Conservation (phyloP, 176 grass and related monocot species). For the Bolboschoenus planiculmis region DNA sequence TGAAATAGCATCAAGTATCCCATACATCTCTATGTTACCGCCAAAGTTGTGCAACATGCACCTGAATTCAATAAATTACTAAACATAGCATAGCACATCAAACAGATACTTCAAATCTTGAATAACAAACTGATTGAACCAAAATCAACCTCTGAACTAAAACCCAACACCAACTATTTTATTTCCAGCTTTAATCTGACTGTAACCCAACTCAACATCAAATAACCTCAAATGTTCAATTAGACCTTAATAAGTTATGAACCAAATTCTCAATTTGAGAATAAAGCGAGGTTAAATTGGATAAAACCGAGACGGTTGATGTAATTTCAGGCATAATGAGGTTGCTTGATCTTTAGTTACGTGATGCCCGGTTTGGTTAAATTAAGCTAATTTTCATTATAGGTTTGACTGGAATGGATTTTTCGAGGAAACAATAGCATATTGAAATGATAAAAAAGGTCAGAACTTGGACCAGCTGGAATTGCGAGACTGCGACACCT, state of each 20-base stretch:
- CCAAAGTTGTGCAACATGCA: constrained; percentile 99
- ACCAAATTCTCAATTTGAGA: neutral
- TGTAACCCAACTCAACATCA: neutral
- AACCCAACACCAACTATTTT: neutral
- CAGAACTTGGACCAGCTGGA: neutral
- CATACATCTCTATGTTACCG: constrained; percentile 98
- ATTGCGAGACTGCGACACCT: neutral
- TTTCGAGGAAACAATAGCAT: neutral
- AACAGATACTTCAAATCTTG: neutral
- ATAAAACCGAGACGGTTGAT: neutral
- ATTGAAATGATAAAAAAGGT: neutral
- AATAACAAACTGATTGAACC: neutral
- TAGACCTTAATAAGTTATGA: neutral
- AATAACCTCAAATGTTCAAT: neutral
- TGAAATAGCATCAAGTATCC: constrained; percentile 75
- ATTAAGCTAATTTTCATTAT: neutral
- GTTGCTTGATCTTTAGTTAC: neutral
- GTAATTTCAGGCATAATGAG: neutral
- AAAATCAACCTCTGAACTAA: neutral
- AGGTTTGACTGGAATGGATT: neutral
- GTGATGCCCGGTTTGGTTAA: neutral
- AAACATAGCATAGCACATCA: neutral
- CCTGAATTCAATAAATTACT: constrained; percentile 43
- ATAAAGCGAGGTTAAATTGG: neutral
- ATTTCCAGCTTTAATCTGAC: neutral